These are phyloP conservation scores for Paecilomyces niveus DNA, from an alignment of 2,329 filamentous ascomycete genomes.

Conservation along the genomic window DNA sequence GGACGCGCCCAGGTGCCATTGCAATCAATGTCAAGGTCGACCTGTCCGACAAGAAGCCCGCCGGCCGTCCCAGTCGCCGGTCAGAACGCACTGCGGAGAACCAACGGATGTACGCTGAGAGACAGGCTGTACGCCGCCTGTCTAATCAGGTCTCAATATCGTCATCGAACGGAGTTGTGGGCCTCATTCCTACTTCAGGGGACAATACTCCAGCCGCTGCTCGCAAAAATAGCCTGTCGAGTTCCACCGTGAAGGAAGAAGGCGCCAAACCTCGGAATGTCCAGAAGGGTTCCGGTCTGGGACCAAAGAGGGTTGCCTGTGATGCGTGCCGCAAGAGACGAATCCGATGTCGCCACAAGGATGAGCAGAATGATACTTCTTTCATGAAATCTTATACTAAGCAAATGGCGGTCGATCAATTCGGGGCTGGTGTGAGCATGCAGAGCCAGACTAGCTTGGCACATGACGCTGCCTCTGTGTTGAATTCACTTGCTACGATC, in stretches of 20 bases:
- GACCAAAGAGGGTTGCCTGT: conserved; percentile 54
- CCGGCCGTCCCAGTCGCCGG: conserved; percentile 48
- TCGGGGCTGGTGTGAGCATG: conserved; percentile 18
- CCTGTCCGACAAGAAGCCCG: conserved; percentile 48
- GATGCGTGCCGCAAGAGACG: conserved; percentile 56
- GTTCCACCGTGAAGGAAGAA: conserved; percentile 20
- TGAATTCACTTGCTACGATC: conserved; percentile 32
- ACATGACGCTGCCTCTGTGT: conserved; percentile 31
- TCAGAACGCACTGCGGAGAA: conserved; percentile 46
- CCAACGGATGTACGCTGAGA: conserved; percentile 34
- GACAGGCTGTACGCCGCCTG: conserved; percentile 28
- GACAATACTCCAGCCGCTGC: conserved; percentile 17
- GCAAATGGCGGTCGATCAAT: conserved; percentile 22
- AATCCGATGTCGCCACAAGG: conserved; percentile 58
- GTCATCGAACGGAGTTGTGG: conserved; percentile 8
- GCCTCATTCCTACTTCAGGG: conserved; percentile 14
- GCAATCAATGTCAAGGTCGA: conserved; percentile 44
- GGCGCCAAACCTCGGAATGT: conserved; percentile 34
- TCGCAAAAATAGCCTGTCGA: conserved; percentile 10
- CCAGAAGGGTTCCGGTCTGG: conserved; percentile 52
- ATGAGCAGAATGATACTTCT: conserved; percentile 34
- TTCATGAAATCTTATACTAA: conserved; percentile 13
- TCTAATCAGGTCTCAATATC: conserved; percentile 18
- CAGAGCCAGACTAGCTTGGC: conserved; percentile 25
- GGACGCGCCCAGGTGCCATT: conserved; percentile 53